phyloP scores from a whole-genome alignment of 257 asterid genomes.

The Rhazya stricta region DNA sequence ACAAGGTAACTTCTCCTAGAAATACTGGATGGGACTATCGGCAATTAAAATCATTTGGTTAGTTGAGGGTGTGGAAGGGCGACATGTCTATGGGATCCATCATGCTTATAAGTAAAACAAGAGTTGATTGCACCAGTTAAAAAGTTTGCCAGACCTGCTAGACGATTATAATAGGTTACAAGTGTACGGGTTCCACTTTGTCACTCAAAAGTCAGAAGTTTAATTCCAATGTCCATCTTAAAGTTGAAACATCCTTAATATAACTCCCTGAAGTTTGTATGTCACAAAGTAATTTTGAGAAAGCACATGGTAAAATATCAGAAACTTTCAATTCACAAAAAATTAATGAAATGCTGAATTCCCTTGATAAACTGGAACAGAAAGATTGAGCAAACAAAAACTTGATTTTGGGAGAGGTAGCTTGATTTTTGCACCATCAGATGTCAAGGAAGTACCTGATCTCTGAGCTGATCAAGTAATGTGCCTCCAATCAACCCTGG shows the following conservation, averaged over 20 bases:
- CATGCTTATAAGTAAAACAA: too few species aligned
- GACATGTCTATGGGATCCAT: too few species aligned
- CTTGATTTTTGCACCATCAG: background rate
- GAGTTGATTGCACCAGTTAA: background rate
- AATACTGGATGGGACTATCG: background rate
- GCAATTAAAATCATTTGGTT: background rate
- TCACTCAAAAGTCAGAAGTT: background rate
- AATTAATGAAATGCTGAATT: background rate
- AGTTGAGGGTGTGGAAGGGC: background rate
- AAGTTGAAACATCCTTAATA: background rate
- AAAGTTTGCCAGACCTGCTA: background rate
- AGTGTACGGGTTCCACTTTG: background rate
- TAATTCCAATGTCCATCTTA: background rate
- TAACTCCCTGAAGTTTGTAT: background rate
- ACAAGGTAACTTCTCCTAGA: background rate
- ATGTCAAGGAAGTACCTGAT: conserved; percentile 50
- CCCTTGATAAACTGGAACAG: too few species aligned
- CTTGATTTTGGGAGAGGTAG: too few species aligned
- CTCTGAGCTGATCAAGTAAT: conserved; percentile 89
- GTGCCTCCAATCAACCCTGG: conserved; percentile 98
- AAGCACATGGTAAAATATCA: background rate
- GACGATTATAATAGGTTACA: background rate
- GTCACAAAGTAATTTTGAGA: background rate
- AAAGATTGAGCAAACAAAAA: background rate
- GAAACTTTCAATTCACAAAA: background rate